phyloP scores from a whole-genome alignment of 1,284 basidiomycete species.

The Peniophora sp. region DNA sequence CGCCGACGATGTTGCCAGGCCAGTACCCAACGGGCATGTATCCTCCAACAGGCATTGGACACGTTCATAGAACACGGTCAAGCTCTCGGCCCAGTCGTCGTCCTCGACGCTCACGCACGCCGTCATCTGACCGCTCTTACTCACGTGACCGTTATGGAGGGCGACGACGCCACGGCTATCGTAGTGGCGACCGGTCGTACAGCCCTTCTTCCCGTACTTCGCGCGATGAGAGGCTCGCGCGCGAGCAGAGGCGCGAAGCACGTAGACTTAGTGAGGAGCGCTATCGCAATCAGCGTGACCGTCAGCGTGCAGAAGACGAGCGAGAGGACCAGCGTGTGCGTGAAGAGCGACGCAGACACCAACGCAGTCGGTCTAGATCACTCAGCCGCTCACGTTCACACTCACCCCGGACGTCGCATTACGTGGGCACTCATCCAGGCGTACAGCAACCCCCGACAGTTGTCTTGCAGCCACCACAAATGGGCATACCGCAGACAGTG shows the following conservation, averaged over 20 bases:
- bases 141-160: slow-evolving; percentile 1
- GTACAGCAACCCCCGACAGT: neutral
- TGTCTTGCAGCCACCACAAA: neutral
- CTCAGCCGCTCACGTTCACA: no score
- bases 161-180: neutral
- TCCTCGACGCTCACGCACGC: slow-evolving; percentile 5
- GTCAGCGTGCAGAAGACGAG: no score
- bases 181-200: neutral
- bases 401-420: neutral
- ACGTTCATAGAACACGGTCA: slow-evolving; percentile 3
- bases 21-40: neutral
- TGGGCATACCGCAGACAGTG: no score
- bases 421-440: neutral
- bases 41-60: neutral
- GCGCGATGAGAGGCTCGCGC: no score
- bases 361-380: no score
- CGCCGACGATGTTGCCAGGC: neutral
- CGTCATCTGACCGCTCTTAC: slow-evolving; percentile 4
- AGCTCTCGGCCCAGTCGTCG: slow-evolving; percentile 2
- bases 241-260: no score
- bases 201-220: neutral
- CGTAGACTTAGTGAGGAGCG: no score
- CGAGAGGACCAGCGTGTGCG: no score
- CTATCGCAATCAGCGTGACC: no score
- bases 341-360: no score